These are phyloP conservation scores for Saturnispora ahearnii DNA, from an alignment of 805 yeast genomes.

Conservation along the genomic window DNA sequence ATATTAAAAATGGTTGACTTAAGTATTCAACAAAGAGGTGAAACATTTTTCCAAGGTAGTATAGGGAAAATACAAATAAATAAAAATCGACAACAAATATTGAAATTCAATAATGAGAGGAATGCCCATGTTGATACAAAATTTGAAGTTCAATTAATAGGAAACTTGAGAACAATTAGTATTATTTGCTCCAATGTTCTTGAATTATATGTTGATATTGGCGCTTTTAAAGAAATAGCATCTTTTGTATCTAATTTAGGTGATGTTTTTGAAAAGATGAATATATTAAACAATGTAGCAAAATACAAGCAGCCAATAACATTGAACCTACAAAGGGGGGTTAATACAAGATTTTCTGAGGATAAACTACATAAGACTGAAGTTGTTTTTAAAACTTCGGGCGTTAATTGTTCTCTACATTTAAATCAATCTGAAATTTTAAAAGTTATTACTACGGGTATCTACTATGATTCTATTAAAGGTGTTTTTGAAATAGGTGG, in stretches of 20 bases:
- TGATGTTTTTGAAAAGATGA: slow-evolving; percentile 13
- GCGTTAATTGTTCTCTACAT: neutral
- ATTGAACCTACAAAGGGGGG: neutral
- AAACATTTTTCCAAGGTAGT: slow-evolving; percentile 39
- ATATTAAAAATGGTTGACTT: slow-evolving; percentile 25
- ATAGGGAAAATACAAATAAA: slow-evolving; percentile 29
- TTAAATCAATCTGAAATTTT: neutral
- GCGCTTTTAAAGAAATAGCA: slow-evolving; percentile 5
- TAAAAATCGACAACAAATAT: slow-evolving; percentile 15
- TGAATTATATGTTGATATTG: slow-evolving; percentile 14
- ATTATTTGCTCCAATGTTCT: slow-evolving; percentile 38
- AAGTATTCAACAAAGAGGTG: slow-evolving; percentile 36
- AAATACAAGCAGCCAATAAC: neutral
- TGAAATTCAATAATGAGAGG: slow-evolving; percentile 22
- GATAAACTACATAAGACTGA: neutral
- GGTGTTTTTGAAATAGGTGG: slow-evolving; percentile 1
- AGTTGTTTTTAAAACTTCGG: neutral
- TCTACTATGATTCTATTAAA: neutral
- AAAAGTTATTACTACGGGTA: neutral
- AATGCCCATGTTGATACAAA: slow-evolving; percentile 38
- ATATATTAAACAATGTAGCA: neutral
- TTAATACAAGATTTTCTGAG: neutral
- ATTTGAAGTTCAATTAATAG: slow-evolving; percentile 37
- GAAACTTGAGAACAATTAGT: slow-evolving; percentile 26
- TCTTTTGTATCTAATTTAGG: slow-evolving; percentile 10